Evolutionary conservation across 768 basidiomycete species (phyloP), one percentile per base, ranked within the genome.

Genomic region (Coprinellus aureogranulatus): DNA sequence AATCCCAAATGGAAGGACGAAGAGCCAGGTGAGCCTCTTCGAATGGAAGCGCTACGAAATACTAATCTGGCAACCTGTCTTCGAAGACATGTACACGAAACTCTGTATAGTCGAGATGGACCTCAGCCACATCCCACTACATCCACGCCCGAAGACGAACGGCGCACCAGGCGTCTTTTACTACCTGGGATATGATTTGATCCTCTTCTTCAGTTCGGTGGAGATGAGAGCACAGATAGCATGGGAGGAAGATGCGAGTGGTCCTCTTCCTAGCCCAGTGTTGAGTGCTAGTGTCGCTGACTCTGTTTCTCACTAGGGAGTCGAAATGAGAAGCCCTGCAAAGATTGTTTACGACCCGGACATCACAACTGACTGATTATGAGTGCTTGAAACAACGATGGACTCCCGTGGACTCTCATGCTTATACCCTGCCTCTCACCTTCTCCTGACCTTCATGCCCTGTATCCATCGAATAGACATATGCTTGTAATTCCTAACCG

Each of bases 191-290:
- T 79, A 70, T 55, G 75, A 79, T 23, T 68, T 84, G 4, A 68
- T 84, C 11, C 59, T 85, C 23, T 66, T 78, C 18, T 82, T 85
- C 58, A 84, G 83, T 4, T 64, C 81, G 48, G 83, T 82, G 2
- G 83, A 85, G 59, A 62, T 84, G 61, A 77, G 73, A 56, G 82
- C 82, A 0, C 78, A 81, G 54, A 74, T 85, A 49, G 68, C 73
- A 26, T 85, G 83, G 83, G 68, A 72, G 59, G 81, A 83, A 40
- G 72, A 76, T 51, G 81, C 68, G 25, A 75, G 76, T 56, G 20
- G 25, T 3, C 12, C 5, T 14, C 6, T 25, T 46, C 25, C 37
- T 16, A 18, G 20, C 2, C 3, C 22, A 31, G 20, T 50, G 20
- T 5, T 28, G 26, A 37, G 41, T 30, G 51, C 42, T 28, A 37